Evolutionary conservation across 805 yeast genomes (phyloP).

Genomic region (Zygoascus flipseniorum): DNA sequence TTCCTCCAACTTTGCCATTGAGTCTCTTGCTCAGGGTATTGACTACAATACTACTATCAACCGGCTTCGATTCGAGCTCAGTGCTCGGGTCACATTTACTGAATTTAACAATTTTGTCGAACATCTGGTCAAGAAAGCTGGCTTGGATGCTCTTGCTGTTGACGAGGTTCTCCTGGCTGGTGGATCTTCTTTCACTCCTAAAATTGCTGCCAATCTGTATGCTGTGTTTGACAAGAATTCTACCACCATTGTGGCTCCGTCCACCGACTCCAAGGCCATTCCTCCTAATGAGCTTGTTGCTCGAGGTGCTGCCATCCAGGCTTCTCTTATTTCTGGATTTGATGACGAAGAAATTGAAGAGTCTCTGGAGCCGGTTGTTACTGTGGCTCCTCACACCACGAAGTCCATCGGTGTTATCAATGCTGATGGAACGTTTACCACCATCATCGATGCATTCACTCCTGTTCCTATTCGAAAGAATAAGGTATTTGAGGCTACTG

Average conservation of each 20-base stretch:
- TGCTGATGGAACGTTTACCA: constrained; percentile 51
- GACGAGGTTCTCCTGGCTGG: constrained; percentile 90
- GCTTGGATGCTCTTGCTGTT: constrained; percentile 72
- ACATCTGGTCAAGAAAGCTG: constrained; percentile 69
- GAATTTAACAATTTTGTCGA: constrained; percentile 73
- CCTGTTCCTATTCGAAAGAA: constrained; percentile 85
- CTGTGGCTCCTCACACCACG: constrained; percentile 78
- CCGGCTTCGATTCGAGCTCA: constrained; percentile 87
- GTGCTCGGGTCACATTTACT: constrained; percentile 68
- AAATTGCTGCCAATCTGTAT: constrained; percentile 68
- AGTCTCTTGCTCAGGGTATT: constrained; percentile 86
- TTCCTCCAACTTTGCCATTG: constrained; percentile 85
- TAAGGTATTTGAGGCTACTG: constrained; percentile 52
- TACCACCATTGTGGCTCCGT: constrained; percentile 67
- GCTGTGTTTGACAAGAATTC: constrained; percentile 68
- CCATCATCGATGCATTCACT: constrained; percentile 68
- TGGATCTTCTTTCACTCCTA: constrained; percentile 89
- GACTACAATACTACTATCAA: constrained; percentile 91
- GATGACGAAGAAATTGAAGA: constrained; percentile 83
- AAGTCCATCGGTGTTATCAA: constrained; percentile 80
- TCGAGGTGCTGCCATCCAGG: constrained; percentile 96
- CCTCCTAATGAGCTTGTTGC: constrained; percentile 86
- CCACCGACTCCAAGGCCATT: constrained; percentile 61
- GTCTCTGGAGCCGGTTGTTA: constrained; percentile 72
- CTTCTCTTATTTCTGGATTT: constrained; percentile 65